Percentiles rank a stretch among this genome's conserved stretches.
Evolutionary conservation across 2,329 filamentous ascomycete genomes (phyloP).

Genomic region (Fusarium algeriense): DNA sequence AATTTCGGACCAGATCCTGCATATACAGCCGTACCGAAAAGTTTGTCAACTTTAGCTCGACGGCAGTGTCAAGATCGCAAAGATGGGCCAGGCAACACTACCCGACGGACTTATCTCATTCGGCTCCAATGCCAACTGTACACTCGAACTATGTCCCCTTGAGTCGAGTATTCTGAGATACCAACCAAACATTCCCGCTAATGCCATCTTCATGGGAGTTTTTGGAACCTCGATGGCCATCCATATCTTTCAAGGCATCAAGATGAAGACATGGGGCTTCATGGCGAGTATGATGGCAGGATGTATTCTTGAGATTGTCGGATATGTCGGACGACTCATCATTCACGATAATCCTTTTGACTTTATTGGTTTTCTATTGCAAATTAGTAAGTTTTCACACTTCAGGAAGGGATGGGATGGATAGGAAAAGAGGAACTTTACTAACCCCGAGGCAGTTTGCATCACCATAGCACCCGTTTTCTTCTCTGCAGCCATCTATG

Average conservation of each 20-base stretch:
- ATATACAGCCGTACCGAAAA: neutral
- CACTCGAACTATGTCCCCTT: constrained; percentile 42
- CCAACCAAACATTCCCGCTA: constrained; percentile 39
- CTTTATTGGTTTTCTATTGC: constrained; percentile 71
- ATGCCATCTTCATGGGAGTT: constrained; percentile 34
- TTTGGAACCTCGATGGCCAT: constrained; percentile 37
- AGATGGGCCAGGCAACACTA: constrained; percentile 20
- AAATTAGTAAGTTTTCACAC: constrained; percentile 64
- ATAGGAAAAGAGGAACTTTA: neutral
- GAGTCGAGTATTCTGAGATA: constrained; percentile 44
- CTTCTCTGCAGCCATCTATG: constrained; percentile 48
- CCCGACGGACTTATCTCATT: constrained; percentile 44
- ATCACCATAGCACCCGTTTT: constrained; percentile 51
- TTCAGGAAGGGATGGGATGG: neutral
- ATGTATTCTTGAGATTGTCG: constrained; percentile 68
- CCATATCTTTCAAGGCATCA: constrained; percentile 39
- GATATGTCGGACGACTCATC: constrained; percentile 70
- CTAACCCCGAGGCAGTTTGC: constrained; percentile 44
- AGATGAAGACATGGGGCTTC: constrained; percentile 53
- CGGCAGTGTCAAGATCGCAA: neutral
- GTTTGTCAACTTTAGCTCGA: neutral
- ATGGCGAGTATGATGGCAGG: constrained; percentile 64
- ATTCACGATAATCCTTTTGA: constrained; percentile 68
- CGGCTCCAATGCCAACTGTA: constrained; percentile 43
- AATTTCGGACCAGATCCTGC: neutral